phyloP scores from a whole-genome alignment of 169 alveolate species.

The Besnoitia besnoiti region DNA sequence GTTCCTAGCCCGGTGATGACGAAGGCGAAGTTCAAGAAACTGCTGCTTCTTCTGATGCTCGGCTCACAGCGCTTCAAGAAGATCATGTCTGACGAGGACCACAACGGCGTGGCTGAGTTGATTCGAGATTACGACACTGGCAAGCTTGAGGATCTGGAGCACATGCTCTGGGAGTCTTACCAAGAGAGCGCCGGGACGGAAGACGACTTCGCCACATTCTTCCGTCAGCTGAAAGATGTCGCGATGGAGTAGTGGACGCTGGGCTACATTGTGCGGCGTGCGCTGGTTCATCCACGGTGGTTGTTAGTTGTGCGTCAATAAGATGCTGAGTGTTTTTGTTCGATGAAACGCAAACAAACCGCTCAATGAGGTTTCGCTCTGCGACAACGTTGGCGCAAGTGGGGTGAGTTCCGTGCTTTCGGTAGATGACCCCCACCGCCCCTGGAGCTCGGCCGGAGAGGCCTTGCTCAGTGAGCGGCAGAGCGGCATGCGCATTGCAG shows the following conservation, averaged over 20 bases:
- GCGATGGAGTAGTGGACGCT: neutral
- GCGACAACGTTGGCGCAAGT: no score
- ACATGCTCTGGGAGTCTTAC: slow-evolving; percentile 12
- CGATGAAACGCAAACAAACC: neutral
- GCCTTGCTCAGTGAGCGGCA: no score
- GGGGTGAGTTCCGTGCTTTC: no score
- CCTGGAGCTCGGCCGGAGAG: no score
- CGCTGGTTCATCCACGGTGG: neutral
- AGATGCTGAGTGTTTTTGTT: neutral
- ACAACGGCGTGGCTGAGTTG: slow-evolving; percentile 7
- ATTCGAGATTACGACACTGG: slow-evolving; percentile 10
- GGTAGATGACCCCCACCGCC: no score
- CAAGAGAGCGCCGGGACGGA: neutral
- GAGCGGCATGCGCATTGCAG: no score
- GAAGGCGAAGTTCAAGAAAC: neutral
- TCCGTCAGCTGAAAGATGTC: slow-evolving; percentile 14
- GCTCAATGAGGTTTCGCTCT: neutral
- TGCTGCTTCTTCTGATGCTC: slow-evolving; percentile 16
- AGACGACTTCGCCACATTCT: neutral
- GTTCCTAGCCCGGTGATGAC: neutral
- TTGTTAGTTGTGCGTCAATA: neutral
- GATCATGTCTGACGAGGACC: neutral
- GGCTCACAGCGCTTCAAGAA: neutral
- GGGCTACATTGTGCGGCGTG: neutral
- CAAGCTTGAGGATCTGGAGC: slow-evolving; percentile 2